These are phyloP conservation scores for Scheffersomyces amazonensis DNA, from an alignment of 805 yeast genomes.

Conservation along the genomic window DNA sequence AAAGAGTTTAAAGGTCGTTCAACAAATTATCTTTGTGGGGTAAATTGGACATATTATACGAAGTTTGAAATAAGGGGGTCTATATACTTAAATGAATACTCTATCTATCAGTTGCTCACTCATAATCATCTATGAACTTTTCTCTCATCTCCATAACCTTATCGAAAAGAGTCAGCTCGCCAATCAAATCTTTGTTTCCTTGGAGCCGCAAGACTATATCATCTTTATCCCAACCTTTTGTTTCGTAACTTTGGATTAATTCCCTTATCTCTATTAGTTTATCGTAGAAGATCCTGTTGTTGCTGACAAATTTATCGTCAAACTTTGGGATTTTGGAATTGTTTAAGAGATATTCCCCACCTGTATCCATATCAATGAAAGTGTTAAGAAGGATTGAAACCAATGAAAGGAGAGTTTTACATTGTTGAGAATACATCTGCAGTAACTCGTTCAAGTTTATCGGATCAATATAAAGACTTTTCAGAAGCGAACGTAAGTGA, in stretches of 20 bases:
- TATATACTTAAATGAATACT: too few relatives aligned
- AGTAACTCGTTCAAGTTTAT: slow-evolving; percentile 33
- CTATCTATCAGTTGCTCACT: too few relatives aligned
- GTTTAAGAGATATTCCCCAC: slow-evolving; percentile 30
- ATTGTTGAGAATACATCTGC: slow-evolving; percentile 13
- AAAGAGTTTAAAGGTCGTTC: too few relatives aligned
- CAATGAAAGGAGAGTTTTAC: slow-evolving; percentile 20
- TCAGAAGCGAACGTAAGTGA: slow-evolving; percentile 42
- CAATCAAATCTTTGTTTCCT: slow-evolving; percentile 4
- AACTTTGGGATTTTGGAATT: slow-evolving; percentile 38
- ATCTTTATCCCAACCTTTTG: slow-evolving; percentile 36
- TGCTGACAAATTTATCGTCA: slow-evolving; percentile 18
- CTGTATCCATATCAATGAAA: slow-evolving; percentile 21
- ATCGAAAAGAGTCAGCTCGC: slow-evolving; percentile 12
- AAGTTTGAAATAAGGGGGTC: too few relatives aligned
- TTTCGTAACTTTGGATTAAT: slow-evolving; percentile 28
- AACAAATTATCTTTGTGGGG: too few relatives aligned
- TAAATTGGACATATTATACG: too few relatives aligned
- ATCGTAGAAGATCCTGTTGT: slow-evolving; percentile 17
- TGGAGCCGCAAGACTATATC: slow-evolving; percentile 36
- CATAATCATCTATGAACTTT: slow-evolving; percentile 12
- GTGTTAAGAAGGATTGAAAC: slow-evolving; percentile 27
- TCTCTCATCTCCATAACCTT: slow-evolving; percentile 23
- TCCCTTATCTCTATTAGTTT: slow-evolving; percentile 16
- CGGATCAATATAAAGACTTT: slow-evolving; percentile 29